A percentile compares a stretch with the other conserved stretches of the same genome.
phyloP scores from a whole-genome alignment of 805 yeast genomes.

The Cyberlindnera misumaiensis region DNA sequence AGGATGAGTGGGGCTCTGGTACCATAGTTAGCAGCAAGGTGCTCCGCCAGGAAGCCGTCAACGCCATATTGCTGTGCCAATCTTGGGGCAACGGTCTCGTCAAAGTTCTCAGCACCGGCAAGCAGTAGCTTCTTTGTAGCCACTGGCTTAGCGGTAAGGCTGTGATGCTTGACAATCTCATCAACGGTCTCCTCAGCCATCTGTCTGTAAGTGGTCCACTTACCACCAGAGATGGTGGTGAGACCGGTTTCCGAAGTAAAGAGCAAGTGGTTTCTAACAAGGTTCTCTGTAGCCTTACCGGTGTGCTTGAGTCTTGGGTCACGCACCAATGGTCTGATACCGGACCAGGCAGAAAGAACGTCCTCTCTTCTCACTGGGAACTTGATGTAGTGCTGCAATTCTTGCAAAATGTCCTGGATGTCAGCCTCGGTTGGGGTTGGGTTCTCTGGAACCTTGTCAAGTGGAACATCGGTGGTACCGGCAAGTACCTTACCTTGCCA shows the following conservation, averaged over 20 bases:
- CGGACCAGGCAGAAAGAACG: constrained; percentile 94
- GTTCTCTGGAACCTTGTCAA: constrained; percentile 58
- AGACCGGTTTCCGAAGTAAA: constrained; percentile 67
- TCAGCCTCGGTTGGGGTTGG: constrained; percentile 88
- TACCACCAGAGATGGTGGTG: constrained; percentile 91
- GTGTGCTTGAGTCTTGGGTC: constrained; percentile 52
- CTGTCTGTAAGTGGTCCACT: constrained; percentile 97
- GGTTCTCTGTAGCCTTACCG: constrained; percentile 64
- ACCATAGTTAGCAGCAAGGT: constrained; percentile 83
- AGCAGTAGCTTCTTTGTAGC: constrained; percentile 42
- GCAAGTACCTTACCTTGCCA: constrained; percentile 97
- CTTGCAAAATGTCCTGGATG: constrained; percentile 78
- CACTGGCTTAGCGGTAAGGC: constrained; percentile 35
- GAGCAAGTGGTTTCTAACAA: constrained; percentile 85
- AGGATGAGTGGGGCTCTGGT: constrained; percentile 78
- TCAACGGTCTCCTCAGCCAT: constrained; percentile 95
- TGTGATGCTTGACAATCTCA: constrained; percentile 49
- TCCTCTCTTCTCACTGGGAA: constrained; percentile 87
- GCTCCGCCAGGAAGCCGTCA: constrained; percentile 69
- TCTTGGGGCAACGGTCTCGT: constrained; percentile 65
- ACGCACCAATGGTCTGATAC: constrained; percentile 89
- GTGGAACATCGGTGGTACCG: constrained; percentile 92
- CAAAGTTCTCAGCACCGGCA: constrained; percentile 79
- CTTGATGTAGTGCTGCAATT: constrained; percentile 82
- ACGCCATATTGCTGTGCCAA: constrained; percentile 72